phyloP scores from a whole-genome alignment of 2,329 filamentous ascomycete species.

The Fusarium keratoplasticum region DNA sequence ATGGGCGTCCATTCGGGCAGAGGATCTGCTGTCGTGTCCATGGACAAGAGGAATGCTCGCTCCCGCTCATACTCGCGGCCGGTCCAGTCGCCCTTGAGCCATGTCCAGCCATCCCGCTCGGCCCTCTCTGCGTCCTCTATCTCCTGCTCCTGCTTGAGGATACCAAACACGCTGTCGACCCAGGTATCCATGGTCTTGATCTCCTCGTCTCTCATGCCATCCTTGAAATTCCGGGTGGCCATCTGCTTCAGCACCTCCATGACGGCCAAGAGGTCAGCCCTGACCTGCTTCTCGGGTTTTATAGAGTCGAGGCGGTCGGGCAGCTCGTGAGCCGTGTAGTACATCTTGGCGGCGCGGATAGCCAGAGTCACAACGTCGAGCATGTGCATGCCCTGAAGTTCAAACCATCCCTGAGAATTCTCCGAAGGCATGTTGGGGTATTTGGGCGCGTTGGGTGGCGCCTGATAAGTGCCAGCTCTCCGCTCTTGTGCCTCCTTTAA shows the following conservation, averaged over 20 bases:
- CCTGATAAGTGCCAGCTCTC: slow-evolving; percentile 47
- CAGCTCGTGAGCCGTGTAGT: slow-evolving; percentile 93
- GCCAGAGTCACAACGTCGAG: slow-evolving; percentile 93
- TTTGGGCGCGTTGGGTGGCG: slow-evolving; percentile 44
- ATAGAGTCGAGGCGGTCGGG: slow-evolving; percentile 88
- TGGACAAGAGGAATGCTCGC: slow-evolving; percentile 81
- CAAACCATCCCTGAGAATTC: slow-evolving; percentile 76
- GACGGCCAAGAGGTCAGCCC: slow-evolving; percentile 84
- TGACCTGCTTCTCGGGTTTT: slow-evolving; percentile 86
- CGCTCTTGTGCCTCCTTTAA: slow-evolving; percentile 68
- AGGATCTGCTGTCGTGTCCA: slow-evolving; percentile 69
- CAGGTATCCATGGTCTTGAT: slow-evolving; percentile 79
- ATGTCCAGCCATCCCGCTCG: slow-evolving; percentile 81
- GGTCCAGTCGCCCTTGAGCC: slow-evolving; percentile 83
- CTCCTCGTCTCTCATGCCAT: slow-evolving; percentile 84
- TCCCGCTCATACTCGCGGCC: slow-evolving; percentile 82
- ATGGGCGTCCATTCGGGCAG: slow-evolving; percentile 76
- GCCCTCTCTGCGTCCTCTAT: slow-evolving; percentile 78
- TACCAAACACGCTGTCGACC: slow-evolving; percentile 81
- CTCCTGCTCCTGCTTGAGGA: slow-evolving; percentile 81
- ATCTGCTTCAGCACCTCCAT: slow-evolving; percentile 93
- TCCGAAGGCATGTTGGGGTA: slow-evolving; percentile 57
- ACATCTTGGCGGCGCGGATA: slow-evolving; percentile 95
- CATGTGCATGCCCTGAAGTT: slow-evolving; percentile 91
- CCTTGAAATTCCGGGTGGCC: slow-evolving; percentile 86